Evolutionary conservation across 164 flowering plant genomes (phyloP).

Genomic region (Protea cynaroides): DNA sequence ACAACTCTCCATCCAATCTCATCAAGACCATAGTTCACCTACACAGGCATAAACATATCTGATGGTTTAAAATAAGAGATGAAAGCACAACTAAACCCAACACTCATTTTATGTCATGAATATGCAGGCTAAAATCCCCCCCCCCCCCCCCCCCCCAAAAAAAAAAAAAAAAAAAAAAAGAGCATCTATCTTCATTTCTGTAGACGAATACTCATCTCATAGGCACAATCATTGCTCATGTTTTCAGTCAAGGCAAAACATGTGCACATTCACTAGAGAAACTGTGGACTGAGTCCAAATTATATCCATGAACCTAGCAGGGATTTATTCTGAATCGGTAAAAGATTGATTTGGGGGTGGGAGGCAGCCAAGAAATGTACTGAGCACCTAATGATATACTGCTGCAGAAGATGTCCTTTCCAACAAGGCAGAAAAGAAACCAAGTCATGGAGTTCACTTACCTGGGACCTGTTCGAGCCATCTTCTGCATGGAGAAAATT

Average conservation of each 20-base stretch:
- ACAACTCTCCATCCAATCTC: slow-evolving; percentile 3
- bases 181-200: neutral
- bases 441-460: slow-evolving; percentile 8
- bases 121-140: neutral
- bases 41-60: neutral
- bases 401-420: too few relatives aligned
- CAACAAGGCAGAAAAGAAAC: too few relatives aligned
- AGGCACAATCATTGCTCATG: neutral
- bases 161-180: too few relatives aligned
- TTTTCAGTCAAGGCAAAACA: neutral
- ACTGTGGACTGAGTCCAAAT: too few relatives aligned
- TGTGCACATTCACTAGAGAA: too few relatives aligned
- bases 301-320: too few relatives aligned
- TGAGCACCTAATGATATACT: too few relatives aligned
- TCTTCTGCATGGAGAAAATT: slow-evolving; percentile 3
- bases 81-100: neutral
- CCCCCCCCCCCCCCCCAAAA: too few relatives aligned
- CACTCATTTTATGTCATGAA: neutral
- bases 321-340: too few relatives aligned
- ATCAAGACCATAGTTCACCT: slow-evolving; percentile 4
- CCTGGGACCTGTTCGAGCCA: slow-evolving; percentile 20
- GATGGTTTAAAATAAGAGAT: neutral
- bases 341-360: too few relatives aligned
- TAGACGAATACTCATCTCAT: neutral
- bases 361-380: too few relatives aligned